Percentiles rank a stretch among this genome's conserved stretches.
These are phyloP conservation scores for Gossypium turneri DNA, from an alignment of 345 rosid genomes.

Conservation along the genomic window DNA sequence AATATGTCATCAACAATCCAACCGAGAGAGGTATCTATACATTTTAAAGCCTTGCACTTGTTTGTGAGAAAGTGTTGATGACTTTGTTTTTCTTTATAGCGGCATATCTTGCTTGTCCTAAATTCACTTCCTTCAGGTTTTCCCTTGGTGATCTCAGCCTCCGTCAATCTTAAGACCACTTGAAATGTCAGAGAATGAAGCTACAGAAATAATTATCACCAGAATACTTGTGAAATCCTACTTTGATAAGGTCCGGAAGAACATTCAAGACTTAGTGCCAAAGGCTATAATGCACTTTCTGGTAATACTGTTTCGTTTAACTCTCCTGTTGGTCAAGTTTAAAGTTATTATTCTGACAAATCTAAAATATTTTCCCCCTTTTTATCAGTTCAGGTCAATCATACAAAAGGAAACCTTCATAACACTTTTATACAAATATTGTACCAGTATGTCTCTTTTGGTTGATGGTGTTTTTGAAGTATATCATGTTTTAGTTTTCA, in stretches of 20 bases:
- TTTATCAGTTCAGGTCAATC: conserved; percentile 30
- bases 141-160: conserved; percentile 23
- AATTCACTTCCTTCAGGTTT: neutral
- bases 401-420: conserved; percentile 33
- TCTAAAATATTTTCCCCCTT: neutral
- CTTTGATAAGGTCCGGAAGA: conserved; percentile 34
- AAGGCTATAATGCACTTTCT: conserved; percentile 42
- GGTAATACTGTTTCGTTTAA: conserved; percentile 23
- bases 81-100: neutral
- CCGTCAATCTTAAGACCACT: conserved; percentile 28
- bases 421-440: conserved; percentile 29
- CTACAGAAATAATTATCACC: conserved; percentile 27
- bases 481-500: conserved; percentile 1
- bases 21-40: conserved; percentile 27
- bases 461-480: neutral
- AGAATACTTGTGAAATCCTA: conserved; percentile 37
- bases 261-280: conserved; percentile 34
- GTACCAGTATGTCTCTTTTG: conserved; percentile 24
- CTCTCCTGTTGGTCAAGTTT: neutral
- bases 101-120: neutral
- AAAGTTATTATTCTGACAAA: neutral
- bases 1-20: conserved; percentile 21
- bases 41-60: neutral
- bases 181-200: conserved; percentile 30
- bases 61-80: neutral